These are phyloP conservation scores for Raddia guianensis DNA, from an alignment of 176 grass and related monocot species.

Conservation along the genomic window DNA sequence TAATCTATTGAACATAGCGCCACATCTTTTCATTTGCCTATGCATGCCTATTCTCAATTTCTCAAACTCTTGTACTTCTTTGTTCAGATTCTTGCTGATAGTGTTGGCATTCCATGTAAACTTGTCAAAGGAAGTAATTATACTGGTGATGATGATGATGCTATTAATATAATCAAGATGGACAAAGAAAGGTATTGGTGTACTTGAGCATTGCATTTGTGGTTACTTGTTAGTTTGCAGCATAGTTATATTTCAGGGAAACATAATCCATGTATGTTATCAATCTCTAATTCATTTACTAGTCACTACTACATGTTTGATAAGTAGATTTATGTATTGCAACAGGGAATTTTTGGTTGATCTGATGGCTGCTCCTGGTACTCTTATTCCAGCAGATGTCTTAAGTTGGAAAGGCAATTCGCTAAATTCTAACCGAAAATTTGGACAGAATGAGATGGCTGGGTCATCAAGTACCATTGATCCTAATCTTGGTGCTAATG, in stretches of 20 bases:
- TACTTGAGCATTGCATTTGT: conserved; percentile 32
- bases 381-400: conserved; percentile 90
- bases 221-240: conserved; percentile 31
- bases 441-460: conserved; percentile 42
- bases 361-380: conserved; percentile 97
- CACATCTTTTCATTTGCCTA: conserved; percentile 18
- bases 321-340: conserved; percentile 32
- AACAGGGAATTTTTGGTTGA: conserved; percentile 96
- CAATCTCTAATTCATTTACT: conserved; percentile 40
- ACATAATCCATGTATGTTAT: conserved; percentile 34
- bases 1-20: conserved; percentile 22
- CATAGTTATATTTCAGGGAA: conserved; percentile 25
- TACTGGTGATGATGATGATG: conserved; percentile 94
- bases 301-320: conserved; percentile 28
- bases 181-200: conserved; percentile 77
- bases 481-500: conserved; percentile 44
- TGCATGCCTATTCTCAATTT: conserved; percentile 9
- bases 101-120: conserved; percentile 93
- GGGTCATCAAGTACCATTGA: conserved; percentile 44
- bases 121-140: conserved; percentile 99
- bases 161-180: conserved; percentile 98
- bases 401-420: conserved; percentile 82
- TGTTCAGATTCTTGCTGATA: conserved; percentile 91
- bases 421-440: conserved; percentile 61
- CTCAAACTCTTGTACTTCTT: conserved; percentile 28